phyloP scores from a whole-genome alignment of 2,329 filamentous ascomycete genomes.

The Xylaria multiplex region DNA sequence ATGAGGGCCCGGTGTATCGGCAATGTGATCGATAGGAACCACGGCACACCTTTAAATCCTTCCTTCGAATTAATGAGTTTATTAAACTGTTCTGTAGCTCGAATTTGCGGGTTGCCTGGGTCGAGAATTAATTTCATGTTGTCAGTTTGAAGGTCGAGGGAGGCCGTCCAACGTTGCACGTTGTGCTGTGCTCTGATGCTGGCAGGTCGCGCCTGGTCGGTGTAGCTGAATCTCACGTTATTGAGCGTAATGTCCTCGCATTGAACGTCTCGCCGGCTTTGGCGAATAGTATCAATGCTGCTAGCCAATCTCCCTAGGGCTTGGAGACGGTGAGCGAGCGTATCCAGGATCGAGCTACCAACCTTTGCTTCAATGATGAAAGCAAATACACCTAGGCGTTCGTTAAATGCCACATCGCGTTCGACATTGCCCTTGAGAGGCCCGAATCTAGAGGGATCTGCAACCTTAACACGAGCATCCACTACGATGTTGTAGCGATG shows the following conservation, averaged over 20 bases:
- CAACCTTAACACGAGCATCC: constrained; percentile 66
- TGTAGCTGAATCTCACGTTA: constrained; percentile 76
- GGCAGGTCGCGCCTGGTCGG: constrained; percentile 46
- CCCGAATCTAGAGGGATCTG: constrained; percentile 63
- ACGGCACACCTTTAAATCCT: constrained; percentile 63
- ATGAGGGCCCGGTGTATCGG: constrained; percentile 72
- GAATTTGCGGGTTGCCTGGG: constrained; percentile 72
- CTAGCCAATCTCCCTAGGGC: constrained; percentile 76
- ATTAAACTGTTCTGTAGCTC: constrained; percentile 70
- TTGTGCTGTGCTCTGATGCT: constrained; percentile 35
- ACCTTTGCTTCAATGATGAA: constrained; percentile 68
- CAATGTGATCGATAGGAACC: constrained; percentile 68
- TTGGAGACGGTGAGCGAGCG: constrained; percentile 69
- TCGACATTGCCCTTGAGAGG: constrained; percentile 66
- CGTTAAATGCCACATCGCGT: constrained; percentile 70
- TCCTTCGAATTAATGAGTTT: constrained; percentile 53
- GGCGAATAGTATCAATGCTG: constrained; percentile 73
- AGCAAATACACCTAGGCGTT: constrained; percentile 68
- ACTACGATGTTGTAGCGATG: constrained; percentile 54
- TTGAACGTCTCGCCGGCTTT: constrained; percentile 63
- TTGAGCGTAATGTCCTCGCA: constrained; percentile 69
- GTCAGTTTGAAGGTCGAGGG: constrained; percentile 65
- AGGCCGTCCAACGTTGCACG: constrained; percentile 60
- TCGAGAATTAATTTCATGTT: constrained; percentile 69
- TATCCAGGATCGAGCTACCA: constrained; percentile 66